A percentile compares a stretch with the other conserved stretches of the same genome.
These are phyloP conservation scores for Ustilago curta DNA, from an alignment of 1,284 basidiomycete genomes.

Conservation along the genomic window DNA sequence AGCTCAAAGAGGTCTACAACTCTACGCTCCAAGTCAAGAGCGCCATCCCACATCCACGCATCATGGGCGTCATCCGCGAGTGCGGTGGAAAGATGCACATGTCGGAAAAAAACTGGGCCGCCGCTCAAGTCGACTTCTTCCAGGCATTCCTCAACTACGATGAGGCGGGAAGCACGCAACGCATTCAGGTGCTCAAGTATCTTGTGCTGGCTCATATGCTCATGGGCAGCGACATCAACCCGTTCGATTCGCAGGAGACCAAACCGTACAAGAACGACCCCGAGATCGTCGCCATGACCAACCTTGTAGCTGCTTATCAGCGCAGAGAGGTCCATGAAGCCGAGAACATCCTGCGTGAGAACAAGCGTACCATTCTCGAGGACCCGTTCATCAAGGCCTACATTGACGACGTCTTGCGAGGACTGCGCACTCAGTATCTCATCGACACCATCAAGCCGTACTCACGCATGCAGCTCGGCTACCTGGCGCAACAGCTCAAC, in stretches of 20 bases:
- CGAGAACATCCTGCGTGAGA: conserved; percentile 92
- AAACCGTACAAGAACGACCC: conserved; percentile 98
- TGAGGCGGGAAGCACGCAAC: conserved; percentile 93
- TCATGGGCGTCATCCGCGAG: conserved; percentile 99
- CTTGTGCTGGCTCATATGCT: conserved; percentile 98
- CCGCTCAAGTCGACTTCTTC: conserved; percentile 97
- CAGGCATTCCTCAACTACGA: conserved; percentile 99
- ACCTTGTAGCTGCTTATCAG: conserved; percentile 95
- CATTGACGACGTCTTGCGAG: conserved; percentile 93
- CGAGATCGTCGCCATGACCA: conserved; percentile 97
- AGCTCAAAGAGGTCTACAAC: conserved; percentile 97
- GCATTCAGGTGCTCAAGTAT: conserved; percentile 98
- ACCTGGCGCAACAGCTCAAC: conserved; percentile 82
- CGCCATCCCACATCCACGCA: conserved; percentile 96
- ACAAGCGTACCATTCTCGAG: conserved; percentile 91
- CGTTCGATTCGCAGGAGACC: conserved; percentile 98
- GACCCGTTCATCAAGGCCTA: conserved; percentile 92
- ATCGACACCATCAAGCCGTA: conserved; percentile 98
- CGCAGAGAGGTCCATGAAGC: conserved; percentile 93
- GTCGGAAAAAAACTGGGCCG: conserved; percentile 97
- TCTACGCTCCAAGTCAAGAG: conserved; percentile 91
- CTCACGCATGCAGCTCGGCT: conserved; percentile 85
- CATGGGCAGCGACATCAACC: conserved; percentile 97
- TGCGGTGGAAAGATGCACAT: conserved; percentile 99
- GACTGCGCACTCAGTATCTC: conserved; percentile 92